Conservation (phyloP, 1,284 basidiomycete genomes). For the Ceratobasidium sp. region DNA sequence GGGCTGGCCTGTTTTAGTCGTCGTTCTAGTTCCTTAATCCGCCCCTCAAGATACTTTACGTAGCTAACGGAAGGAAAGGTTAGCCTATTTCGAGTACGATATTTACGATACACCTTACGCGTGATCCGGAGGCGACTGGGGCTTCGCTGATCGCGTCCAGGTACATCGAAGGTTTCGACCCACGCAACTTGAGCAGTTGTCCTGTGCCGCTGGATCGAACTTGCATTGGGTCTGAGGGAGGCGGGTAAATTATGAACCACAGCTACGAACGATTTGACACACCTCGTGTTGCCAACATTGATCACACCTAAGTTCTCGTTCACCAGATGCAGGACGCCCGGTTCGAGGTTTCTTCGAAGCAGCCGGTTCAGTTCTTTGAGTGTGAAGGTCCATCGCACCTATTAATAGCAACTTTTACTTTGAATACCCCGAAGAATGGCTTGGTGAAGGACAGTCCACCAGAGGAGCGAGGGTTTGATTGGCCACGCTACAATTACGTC, state of each 20-base stretch:
- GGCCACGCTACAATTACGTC: no score
- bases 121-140: conserved; percentile 4
- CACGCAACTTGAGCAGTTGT: neutral
- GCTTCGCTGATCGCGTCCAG: neutral
- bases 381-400: no score
- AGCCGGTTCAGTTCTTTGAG: no score
- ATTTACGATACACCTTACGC: neutral
- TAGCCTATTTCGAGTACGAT: neutral
- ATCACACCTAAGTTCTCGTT: neutral
- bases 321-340: neutral
- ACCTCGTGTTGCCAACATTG: conserved; percentile 1
- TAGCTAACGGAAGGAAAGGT: neutral
- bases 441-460: no score
- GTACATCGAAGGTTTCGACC: neutral
- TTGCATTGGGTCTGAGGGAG: neutral
- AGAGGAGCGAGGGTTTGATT: no score
- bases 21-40: neutral
- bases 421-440: no score
- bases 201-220: neutral
- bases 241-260: neutral
- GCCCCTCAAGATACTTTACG: neutral
- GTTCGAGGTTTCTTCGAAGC: no score
- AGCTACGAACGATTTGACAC: neutral
- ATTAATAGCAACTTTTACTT: no score
- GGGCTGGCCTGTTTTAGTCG: neutral